These are phyloP conservation scores for Macrophomina pseudophaseolina DNA, from an alignment of 2,329 filamentous ascomycete species.

Conservation along the genomic window DNA sequence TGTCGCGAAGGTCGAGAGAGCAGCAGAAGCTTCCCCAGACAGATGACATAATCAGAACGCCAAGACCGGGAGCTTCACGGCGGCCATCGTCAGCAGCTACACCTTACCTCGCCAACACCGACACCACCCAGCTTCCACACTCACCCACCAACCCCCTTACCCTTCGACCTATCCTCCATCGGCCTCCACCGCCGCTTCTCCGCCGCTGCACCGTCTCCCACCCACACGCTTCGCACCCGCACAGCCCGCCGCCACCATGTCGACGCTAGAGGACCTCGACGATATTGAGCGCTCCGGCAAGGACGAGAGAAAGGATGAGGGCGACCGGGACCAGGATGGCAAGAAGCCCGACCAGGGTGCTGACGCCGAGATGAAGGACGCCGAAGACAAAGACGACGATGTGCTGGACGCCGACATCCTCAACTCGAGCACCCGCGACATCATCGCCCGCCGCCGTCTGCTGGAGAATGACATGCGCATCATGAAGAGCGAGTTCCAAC, in stretches of 20 bases:
- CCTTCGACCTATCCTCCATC: background rate
- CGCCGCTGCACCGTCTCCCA: background rate
- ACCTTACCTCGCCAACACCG: background rate
- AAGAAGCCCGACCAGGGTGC: conserved; percentile 65
- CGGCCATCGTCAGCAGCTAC: conserved; percentile 14
- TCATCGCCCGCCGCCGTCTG: conserved; percentile 85
- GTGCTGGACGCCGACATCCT: conserved; percentile 93
- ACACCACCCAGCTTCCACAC: background rate
- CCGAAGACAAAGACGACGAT: conserved; percentile 72
- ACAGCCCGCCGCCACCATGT: conserved; percentile 62
- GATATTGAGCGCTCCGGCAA: conserved; percentile 81
- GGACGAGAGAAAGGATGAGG: conserved; percentile 68
- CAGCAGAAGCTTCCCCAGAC: background rate
- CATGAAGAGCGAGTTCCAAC: conserved; percentile 96
- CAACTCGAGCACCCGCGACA: conserved; percentile 90
- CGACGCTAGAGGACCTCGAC: conserved; percentile 89
- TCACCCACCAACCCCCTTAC: background rate
- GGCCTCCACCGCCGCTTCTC: background rate
- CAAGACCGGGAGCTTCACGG: conserved; percentile 22
- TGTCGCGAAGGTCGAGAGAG: background rate
- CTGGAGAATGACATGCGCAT: conserved; percentile 98
- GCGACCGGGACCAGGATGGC: conserved; percentile 60
- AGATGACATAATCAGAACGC: conserved; percentile 25
- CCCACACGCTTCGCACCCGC: background rate
- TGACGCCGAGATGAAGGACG: conserved; percentile 92